A percentile compares a stretch with the other conserved stretches of the same genome.
Conservation (phyloP, 2,329 filamentous ascomycete species). For the Lachnellula arida region DNA sequence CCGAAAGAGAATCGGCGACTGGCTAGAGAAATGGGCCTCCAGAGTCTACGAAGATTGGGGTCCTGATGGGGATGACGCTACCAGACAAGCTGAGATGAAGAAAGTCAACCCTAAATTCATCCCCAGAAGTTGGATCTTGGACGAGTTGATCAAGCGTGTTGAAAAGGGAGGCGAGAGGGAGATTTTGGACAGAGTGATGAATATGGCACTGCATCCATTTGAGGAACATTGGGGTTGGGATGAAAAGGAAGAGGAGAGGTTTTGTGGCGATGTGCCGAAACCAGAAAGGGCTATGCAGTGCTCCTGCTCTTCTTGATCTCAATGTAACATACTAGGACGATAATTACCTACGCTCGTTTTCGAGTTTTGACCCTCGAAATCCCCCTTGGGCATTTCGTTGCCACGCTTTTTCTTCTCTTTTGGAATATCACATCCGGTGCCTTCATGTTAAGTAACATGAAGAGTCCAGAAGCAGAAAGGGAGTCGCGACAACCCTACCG, state of each 20-base stretch:
- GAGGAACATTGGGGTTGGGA: conserved; percentile 71
- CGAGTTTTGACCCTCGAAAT: no score
- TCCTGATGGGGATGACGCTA: conserved; percentile 49
- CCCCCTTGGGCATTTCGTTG: no score
- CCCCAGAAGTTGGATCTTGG: conserved; percentile 84
- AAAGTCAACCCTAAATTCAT: conserved; percentile 89
- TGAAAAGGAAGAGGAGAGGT: conserved; percentile 71
- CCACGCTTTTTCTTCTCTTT: no score
- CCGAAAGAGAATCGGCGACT: conserved; percentile 63
- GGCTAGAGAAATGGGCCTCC: conserved; percentile 74
- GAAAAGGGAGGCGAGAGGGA: conserved; percentile 79
- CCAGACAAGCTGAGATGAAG: conserved; percentile 72
- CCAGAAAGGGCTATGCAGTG: conserved; percentile 81
- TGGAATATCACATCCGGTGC: no score
- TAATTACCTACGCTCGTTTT: conserved; percentile 22
- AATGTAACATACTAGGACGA: conserved; percentile 21
- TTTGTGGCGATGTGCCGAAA: conserved; percentile 79
- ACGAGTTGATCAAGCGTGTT: conserved; percentile 86
- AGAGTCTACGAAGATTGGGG: conserved; percentile 75
- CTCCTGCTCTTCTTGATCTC: conserved; percentile 79
- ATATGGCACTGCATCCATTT: conserved; percentile 80
- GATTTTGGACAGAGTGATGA: conserved; percentile 72
- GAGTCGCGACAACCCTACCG: no score
- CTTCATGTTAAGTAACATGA: no score
- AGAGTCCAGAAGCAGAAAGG: no score